phyloP scores from a whole-genome alignment of 179 eudicot species.

The Sideroxylon spinosum region DNA sequence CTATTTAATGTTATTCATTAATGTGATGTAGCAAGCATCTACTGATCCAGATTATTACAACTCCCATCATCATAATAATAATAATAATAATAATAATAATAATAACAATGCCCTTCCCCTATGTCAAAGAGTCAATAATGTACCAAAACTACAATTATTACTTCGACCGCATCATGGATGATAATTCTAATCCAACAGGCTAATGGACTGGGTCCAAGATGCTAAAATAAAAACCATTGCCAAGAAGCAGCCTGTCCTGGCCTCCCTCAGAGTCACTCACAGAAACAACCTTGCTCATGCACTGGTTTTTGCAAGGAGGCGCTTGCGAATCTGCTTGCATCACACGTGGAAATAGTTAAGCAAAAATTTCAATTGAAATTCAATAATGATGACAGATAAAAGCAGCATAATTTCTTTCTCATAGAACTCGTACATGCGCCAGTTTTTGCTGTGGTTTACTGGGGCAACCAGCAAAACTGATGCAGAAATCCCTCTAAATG shows the following conservation, averaged over 20 bases:
- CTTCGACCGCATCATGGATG: not conserved
- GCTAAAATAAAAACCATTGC: not conserved
- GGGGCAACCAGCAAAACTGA: not conserved
- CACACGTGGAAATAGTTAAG: not conserved
- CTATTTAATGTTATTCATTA: not conserved
- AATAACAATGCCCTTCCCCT: not conserved
- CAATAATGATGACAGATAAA: not conserved
- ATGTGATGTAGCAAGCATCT: not conserved
- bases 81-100: not conserved
- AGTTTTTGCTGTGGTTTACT: not conserved
- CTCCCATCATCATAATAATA: no score
- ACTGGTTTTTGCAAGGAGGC: conserved; percentile 9
- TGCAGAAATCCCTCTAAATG: not conserved
- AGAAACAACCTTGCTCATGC: not conserved
- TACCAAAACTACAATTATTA: not conserved
- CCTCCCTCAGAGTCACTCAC: not conserved
- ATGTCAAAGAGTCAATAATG: not conserved
- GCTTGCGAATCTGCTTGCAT: conserved; percentile 25
- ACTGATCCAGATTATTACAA: not conserved
- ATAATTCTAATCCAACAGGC: not conserved
- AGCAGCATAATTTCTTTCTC: not conserved
- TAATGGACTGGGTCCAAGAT: not conserved
- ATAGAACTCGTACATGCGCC: not conserved
- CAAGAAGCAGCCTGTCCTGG: not conserved
- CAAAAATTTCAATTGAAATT: not conserved